A percentile compares a stretch with the other conserved stretches of the same genome.
phyloP scores from a whole-genome alignment of 331 rosid genomes.

The Erythrophleum ivorense region DNA sequence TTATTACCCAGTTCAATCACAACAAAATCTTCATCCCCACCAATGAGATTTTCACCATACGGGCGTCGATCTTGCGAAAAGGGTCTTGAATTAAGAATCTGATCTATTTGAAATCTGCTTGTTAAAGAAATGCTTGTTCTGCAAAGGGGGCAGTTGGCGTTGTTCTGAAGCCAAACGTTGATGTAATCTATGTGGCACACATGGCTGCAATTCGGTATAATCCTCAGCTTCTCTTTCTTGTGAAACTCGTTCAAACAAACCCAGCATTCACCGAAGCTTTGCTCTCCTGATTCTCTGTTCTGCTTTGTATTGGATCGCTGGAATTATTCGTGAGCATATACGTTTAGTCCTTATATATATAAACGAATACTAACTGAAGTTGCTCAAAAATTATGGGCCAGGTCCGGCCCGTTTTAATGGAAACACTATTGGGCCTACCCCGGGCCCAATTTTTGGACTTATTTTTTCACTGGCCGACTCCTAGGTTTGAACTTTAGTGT shows the following conservation, averaged over 20 bases:
- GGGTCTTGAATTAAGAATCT: not conserved
- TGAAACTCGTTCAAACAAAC: slow-evolving; percentile 10
- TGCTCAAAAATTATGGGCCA: too few relatives aligned
- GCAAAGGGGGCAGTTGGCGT: slow-evolving; percentile 1
- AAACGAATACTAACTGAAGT: too few relatives aligned
- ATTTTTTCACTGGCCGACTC: not conserved
- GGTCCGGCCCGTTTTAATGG: too few relatives aligned
- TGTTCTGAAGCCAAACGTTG: slow-evolving; percentile 13
- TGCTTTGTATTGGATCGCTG: not conserved
- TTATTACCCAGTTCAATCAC: not conserved
- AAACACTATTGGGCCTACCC: too few relatives aligned
- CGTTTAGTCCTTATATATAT: too few relatives aligned
- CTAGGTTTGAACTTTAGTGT: not conserved
- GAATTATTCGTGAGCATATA: not conserved
- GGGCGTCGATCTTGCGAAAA: not conserved
- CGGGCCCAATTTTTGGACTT: not conserved
- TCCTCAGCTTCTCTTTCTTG: slow-evolving; percentile 20
- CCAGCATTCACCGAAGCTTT: slow-evolving; percentile 11
- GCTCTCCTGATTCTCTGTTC: not conserved
- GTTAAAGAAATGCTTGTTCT: not conserved
- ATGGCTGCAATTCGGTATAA: slow-evolving; percentile 9
- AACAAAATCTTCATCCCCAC: not conserved
- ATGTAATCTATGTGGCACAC: slow-evolving; percentile 1
- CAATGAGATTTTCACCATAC: not conserved
- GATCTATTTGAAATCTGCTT: not conserved